Conservation (phyloP, 305 asterid genomes). For the Ruellia speciosa region DNA sequence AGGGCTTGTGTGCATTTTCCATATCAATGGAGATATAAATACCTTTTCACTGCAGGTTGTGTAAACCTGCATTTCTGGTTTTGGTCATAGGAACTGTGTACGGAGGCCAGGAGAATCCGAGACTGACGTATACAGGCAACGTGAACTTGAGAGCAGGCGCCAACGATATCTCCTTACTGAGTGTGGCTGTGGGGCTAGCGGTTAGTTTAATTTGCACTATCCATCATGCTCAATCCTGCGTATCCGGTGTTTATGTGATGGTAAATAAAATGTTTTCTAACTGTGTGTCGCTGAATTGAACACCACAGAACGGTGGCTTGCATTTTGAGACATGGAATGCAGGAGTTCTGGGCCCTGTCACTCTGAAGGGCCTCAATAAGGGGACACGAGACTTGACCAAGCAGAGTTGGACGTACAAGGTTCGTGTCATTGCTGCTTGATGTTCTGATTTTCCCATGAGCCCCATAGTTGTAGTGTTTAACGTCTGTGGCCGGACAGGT, state of each 20-base stretch:
- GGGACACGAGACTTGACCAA: constrained; percentile 69
- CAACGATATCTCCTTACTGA: constrained; percentile 76
- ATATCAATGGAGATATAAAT: not conserved
- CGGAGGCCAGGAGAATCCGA: constrained; percentile 51
- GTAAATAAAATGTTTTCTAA: not conserved
- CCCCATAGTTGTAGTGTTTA: not conserved
- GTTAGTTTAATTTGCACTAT: constrained; percentile 31
- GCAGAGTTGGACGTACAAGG: constrained; percentile 86
- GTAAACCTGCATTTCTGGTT: not conserved
- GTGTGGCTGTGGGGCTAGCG: constrained; percentile 78
- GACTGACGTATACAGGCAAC: constrained; percentile 32
- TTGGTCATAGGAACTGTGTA: constrained; percentile 48
- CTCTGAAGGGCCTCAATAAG: constrained; percentile 55
- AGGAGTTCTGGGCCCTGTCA: constrained; percentile 85
- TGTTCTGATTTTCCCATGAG: not conserved
- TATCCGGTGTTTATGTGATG: not conserved
- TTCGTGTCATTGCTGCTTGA: constrained; percentile 8
- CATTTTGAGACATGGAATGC: constrained; percentile 73
- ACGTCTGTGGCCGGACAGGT: constrained; percentile 30
- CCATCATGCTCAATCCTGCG: not conserved
- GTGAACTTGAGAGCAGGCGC: constrained; percentile 61
- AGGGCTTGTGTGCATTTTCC: not conserved
- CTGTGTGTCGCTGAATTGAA: not conserved
- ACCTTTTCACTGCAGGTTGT: not conserved
- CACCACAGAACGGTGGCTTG: constrained; percentile 61